Base-by-base conservation (phyloP, 345 rosid species). In the Populus alba region DNA sequence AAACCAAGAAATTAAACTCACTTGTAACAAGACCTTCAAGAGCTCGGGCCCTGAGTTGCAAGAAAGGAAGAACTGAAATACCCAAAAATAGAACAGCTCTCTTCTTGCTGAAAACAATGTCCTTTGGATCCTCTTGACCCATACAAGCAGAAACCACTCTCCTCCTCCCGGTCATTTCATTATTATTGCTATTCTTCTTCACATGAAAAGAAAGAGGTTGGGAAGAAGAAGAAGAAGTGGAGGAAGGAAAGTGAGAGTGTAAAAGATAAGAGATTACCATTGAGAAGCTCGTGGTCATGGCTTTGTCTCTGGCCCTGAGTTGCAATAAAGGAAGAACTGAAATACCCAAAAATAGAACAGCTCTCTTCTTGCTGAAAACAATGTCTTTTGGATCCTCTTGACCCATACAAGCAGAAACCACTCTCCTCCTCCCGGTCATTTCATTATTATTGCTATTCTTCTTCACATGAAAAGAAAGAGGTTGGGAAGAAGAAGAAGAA, bases 11-110 rank as follows among this genome's bases (percentile, higher is more conserved):
- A 3, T 8, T 51, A 49, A 61, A 37, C 90, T 90, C 59, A 87
- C 91, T 76, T 66, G 82, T 12, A 17, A 74, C 76, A 33, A 61
- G 59, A 74, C 74, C 75, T 31, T 86, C 85, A 68, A 89, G 78
- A 79, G 90, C 91, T 63, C 66, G 61, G 75, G 89, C 90, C 71
- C 81, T 84, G 78, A 84, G 81, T 71, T 84, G 87, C 76, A 91
- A 76, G 57, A 91, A 86, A 8, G 97, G 97, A 80, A 92, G 90
- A 80, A 86, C 87, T 8, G 98, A 89, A 81, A 89, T 68, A 70
- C 97, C 95, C 77, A 91, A 82, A 37, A 92, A 85, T 17, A 92
- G 80, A 83, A 89, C 77, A 53, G 88, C 85, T 66, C 95, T 88
- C 79, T 91, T 87, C 70, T 78, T 85, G 45, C 37, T 70, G 67